Conservation (phyloP, 2,329 filamentous ascomycete species). For the Grosmannia clavigera region DNA sequence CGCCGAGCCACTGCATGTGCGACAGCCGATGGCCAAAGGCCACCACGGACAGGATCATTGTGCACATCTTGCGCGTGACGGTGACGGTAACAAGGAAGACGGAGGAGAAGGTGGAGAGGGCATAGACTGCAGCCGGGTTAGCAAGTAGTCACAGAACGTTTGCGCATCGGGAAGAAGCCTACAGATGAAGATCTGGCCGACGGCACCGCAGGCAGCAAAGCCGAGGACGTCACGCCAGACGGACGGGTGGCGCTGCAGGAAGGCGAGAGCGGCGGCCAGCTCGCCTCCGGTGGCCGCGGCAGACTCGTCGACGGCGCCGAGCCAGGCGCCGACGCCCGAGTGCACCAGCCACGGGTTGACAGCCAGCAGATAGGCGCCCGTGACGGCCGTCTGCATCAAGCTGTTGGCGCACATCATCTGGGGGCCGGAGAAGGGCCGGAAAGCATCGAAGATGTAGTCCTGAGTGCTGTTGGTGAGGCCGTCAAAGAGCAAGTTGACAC, state of each 20-base stretch:
- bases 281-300: slow-evolving; percentile 48
- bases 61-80: slow-evolving; percentile 97
- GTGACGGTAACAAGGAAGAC: slow-evolving; percentile 91
- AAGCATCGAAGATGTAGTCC: slow-evolving; percentile 79
- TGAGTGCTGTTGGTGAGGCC: slow-evolving; percentile 94
- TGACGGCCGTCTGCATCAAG: slow-evolving; percentile 69
- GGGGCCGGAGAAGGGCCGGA: slow-evolving; percentile 72
- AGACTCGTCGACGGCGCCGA: slow-evolving; percentile 57
- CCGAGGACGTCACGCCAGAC: slow-evolving; percentile 82
- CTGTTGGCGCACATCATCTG: slow-evolving; percentile 99
- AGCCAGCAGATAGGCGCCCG: slow-evolving; percentile 60
- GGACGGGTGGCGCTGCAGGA: slow-evolving; percentile 65
- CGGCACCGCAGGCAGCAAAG: slow-evolving; percentile 79
- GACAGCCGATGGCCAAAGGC: slow-evolving; percentile 85
- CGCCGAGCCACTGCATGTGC: slow-evolving; percentile 86
- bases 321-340: slow-evolving; percentile 49
- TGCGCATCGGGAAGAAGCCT: slow-evolving; percentile 36
- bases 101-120: slow-evolving; percentile 80
- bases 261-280: slow-evolving; percentile 64
- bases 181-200: slow-evolving; percentile 96
- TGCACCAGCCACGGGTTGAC: slow-evolving; percentile 68
- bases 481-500: slow-evolving; percentile 87
- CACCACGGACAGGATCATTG: slow-evolving; percentile 92
- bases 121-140: slow-evolving; percentile 51
- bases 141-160: not conserved